Evolutionary conservation across 305 asterid species (phyloP).

Genomic region (Fraxinus paxiana): DNA sequence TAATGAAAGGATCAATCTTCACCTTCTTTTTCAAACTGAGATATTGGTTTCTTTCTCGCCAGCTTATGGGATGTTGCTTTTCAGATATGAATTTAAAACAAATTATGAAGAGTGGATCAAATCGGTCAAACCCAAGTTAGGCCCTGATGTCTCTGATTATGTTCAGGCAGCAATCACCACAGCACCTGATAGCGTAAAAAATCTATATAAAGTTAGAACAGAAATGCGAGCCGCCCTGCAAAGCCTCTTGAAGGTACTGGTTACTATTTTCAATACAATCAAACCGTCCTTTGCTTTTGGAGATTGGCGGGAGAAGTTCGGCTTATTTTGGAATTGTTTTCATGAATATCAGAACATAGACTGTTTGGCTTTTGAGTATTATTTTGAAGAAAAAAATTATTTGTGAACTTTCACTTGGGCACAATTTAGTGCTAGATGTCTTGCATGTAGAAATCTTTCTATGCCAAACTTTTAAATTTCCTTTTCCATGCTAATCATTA

Average conservation of each 20-base stretch:
- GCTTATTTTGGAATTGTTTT: constrained; percentile 1
- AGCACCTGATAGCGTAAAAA: constrained; percentile 61
- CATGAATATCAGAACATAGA: constrained; percentile 1
- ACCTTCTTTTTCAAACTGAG: neutral
- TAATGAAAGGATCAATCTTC: neutral
- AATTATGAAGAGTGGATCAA: constrained; percentile 84
- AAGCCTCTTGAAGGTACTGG: constrained; percentile 65
- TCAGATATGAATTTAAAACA: constrained; percentile 79
- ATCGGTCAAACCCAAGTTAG: constrained; percentile 66
- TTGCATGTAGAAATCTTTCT: neutral
- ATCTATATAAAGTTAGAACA: constrained; percentile 65
- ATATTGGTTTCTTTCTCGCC: constrained; percentile 22
- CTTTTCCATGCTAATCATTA: neutral
- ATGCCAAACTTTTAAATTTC: neutral
- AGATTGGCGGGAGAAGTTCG: neutral
- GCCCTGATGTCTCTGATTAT: constrained; percentile 47
- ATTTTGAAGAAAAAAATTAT: neutral
- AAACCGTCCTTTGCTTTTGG: neutral
- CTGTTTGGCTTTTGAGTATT: neutral
- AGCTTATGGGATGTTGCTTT: constrained; percentile 23
- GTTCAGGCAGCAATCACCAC: constrained; percentile 55
- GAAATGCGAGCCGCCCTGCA: constrained; percentile 78
- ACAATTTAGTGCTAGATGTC: neutral
- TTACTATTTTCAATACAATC: neutral
- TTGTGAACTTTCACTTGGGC: neutral